phyloP scores from a whole-genome alignment of 1,139 yeast species.

The Dujonia santamariae region DNA sequence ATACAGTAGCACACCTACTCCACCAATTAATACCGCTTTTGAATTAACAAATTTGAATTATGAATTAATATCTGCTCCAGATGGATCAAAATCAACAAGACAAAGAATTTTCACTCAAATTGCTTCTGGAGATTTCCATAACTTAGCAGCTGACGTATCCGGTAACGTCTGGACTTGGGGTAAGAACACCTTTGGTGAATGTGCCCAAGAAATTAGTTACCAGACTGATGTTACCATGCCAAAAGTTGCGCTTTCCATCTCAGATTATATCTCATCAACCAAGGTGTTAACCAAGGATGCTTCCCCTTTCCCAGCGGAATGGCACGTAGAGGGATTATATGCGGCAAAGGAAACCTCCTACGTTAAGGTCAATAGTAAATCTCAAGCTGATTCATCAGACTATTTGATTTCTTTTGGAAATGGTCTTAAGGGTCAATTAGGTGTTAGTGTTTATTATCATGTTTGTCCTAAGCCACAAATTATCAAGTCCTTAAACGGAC shows the following conservation, averaged over 20 bases:
- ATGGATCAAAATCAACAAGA: conserved; percentile 21
- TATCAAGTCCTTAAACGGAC: conserved; percentile 48
- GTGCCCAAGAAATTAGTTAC: conserved; percentile 68
- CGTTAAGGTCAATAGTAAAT: conserved; percentile 46
- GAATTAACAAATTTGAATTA: conserved; percentile 38
- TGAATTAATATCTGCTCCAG: conserved; percentile 21
- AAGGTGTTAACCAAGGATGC: conserved; percentile 11
- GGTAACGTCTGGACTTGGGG: conserved; percentile 86
- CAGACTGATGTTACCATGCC: conserved; percentile 74
- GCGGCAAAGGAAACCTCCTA: conserved; percentile 74
- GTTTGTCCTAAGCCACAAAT: conserved; percentile 66
- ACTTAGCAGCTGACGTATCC: conserved; percentile 58
- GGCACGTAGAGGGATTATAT: conserved; percentile 48
- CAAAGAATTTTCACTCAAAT: conserved; percentile 53
- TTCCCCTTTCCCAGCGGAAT: conserved; percentile 32
- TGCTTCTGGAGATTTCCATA: conserved; percentile 74
- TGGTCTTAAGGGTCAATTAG: conserved; percentile 87
- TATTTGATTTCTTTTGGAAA: conserved; percentile 69
- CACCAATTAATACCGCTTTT: conserved; percentile 27
- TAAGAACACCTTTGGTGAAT: conserved; percentile 74
- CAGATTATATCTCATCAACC: conserved; percentile 19
- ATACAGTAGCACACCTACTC: conserved; percentile 19
- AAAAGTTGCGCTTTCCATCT: conserved; percentile 37
- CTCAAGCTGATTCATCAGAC: conserved; percentile 20
- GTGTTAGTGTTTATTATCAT: conserved; percentile 72